phyloP scores from a whole-genome alignment of 306 rosid genomes.

The Carpinus viminea region DNA sequence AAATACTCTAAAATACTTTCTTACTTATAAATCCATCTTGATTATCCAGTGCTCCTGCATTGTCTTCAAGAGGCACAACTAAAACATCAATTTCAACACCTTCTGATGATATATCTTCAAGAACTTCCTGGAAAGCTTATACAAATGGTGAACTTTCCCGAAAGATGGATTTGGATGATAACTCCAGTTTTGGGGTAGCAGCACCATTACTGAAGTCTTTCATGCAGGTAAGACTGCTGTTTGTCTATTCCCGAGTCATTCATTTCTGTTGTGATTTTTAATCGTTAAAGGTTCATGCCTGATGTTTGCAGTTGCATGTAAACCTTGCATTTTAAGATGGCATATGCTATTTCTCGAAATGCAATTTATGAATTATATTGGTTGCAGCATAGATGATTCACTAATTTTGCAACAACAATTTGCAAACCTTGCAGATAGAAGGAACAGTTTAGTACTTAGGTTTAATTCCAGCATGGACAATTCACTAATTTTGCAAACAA shows the following conservation, averaged over 20 bases:
- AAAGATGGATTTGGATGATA: slow-evolving; percentile 75
- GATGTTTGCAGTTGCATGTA: neutral
- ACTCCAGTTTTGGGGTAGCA: slow-evolving; percentile 83
- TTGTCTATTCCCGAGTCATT: slow-evolving; percentile 15
- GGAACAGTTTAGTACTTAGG: neutral
- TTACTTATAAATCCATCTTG: slow-evolving; percentile 25
- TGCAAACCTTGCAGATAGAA: neutral
- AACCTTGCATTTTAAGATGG: neutral
- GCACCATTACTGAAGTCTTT: slow-evolving; percentile 92
- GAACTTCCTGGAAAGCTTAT: slow-evolving; percentile 81
- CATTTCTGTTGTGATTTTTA: slow-evolving; percentile 9
- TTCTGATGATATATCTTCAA: slow-evolving; percentile 63
- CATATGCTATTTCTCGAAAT: neutral
- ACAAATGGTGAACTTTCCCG: slow-evolving; percentile 77
- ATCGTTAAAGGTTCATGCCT: neutral
- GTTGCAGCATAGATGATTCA: neutral
- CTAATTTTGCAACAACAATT: neutral
- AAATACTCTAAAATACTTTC: slow-evolving; percentile 16
- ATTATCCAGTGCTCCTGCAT: slow-evolving; percentile 82
- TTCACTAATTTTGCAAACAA: neutral
- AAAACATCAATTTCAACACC: slow-evolving; percentile 62
- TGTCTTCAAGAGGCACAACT: slow-evolving; percentile 84
- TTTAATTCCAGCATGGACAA: neutral
- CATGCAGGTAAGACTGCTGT: slow-evolving; percentile 66
- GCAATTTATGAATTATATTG: neutral